Base-by-base conservation (phyloP, 148 eudicot species). In the Persicaria maculosa region DNA sequence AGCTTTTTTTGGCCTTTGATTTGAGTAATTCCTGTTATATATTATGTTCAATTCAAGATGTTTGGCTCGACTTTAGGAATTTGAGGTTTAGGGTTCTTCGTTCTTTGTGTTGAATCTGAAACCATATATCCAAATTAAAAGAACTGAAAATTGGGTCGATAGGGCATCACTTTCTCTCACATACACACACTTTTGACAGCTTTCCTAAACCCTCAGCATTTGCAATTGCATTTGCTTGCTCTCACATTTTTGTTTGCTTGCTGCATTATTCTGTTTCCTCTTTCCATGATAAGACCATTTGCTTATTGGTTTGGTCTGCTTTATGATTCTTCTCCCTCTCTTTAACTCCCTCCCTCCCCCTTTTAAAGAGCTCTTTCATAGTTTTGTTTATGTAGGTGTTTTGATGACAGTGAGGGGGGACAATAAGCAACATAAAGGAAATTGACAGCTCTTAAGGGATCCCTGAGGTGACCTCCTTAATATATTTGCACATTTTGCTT, bases 201-300 rank as follows among this genome's bases (percentile, higher is more conserved):
- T 62, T 62, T 62, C 10, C 4, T 62, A 44, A 25, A 62, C 68
- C 68, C 52, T 44, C 36, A 62, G 44, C 68, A 62, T 11, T 36
- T 62, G 68, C 44, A 62, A 9, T 62, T 31, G 68, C 68, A 19
- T 57, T 57, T 19, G 9, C n/a, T 25, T 62, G 44, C 68, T 44
- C 22, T 62, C 48, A 69, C 72, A 44, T 44, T 45, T 31, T 69
- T 69, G 48, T 44, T 47, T 15, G 72, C 48, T n/a, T 68, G 48
- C 72, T 43, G 22, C 43, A 68, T 68, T 68, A 68, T 68, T 68
- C 72, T 68, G 72, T 17, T 68, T 43, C 72, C 72, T 68, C 11
- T 45, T 68, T 43, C 36, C 48, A 45, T 69, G 72, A 69, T 69
- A 47, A n/a, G 72, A 69, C 72, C 72, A 69, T 16, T n/a, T 69